Conservation (phyloP, 2,329 filamentous ascomycete genomes). For the Uncinocarpus reesii region DNA sequence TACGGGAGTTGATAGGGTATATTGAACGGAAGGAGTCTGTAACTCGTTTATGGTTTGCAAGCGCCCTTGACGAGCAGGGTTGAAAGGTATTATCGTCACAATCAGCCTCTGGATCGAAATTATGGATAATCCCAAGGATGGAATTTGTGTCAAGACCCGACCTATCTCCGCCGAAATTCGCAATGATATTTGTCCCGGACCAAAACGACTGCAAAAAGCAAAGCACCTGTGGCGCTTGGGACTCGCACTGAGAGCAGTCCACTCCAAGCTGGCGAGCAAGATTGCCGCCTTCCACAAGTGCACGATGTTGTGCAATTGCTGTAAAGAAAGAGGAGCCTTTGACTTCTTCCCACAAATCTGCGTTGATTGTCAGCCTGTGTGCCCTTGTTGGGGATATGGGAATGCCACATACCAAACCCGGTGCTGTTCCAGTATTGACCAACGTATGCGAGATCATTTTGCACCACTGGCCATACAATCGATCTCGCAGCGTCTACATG, state of each 20-base stretch:
- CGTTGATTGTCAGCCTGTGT: slow-evolving; percentile 4
- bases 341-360: slow-evolving; percentile 69
- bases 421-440: slow-evolving; percentile 58
- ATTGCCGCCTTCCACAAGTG: slow-evolving; percentile 47
- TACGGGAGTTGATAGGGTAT: slow-evolving; percentile 60
- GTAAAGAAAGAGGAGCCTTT: slow-evolving; percentile 70
- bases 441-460: slow-evolving; percentile 64
- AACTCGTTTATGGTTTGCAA: slow-evolving; percentile 65
- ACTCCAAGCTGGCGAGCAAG: slow-evolving; percentile 56
- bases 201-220: slow-evolving; percentile 69
- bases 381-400: background rate
- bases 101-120: slow-evolving; percentile 55
- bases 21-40: slow-evolving; percentile 64
- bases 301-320: slow-evolving; percentile 55
- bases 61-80: slow-evolving; percentile 56
- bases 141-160: slow-evolving; percentile 63
- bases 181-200: slow-evolving; percentile 54
- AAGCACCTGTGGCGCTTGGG: slow-evolving; percentile 57
- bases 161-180: slow-evolving; percentile 57
- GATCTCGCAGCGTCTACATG: slow-evolving; percentile 40
- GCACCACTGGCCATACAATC: slow-evolving; percentile 61
- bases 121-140: slow-evolving; percentile 55
- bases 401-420: slow-evolving; percentile 40
- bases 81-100: slow-evolving; percentile 66
- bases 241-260: slow-evolving; percentile 50